Conservation (phyloP, 257 asterid genomes). For the Osmanthus fragrans region DNA sequence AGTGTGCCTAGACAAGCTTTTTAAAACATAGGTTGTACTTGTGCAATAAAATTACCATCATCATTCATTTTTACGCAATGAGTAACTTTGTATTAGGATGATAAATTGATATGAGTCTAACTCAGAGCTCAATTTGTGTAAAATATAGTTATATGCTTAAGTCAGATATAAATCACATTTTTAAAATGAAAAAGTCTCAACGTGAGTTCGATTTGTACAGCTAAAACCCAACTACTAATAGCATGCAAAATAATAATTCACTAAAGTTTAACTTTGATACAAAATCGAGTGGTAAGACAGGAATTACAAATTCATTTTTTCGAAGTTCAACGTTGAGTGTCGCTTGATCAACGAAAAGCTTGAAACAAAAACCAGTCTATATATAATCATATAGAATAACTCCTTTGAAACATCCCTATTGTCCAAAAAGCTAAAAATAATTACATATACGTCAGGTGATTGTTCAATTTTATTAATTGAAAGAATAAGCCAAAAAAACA, state of each 20-base stretch:
- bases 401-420: neutral
- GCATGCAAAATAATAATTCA: neutral
- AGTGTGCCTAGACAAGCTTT: too few species aligned
- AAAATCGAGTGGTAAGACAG: neutral
- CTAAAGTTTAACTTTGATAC: neutral
- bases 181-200: neutral
- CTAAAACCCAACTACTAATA: too few species aligned
- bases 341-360: too few species aligned
- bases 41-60: too few species aligned
- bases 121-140: neutral
- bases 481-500: slow-evolving; percentile 15
- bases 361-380: neutral
- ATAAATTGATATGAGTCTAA: neutral
- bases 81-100: neutral
- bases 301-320: too few species aligned
- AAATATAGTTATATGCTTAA: neutral
- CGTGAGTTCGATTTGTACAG: too few species aligned
- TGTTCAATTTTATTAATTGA: neutral
- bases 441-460: neutral
- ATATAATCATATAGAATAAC: neutral
- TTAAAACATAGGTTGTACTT: too few species aligned
- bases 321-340: too few species aligned
- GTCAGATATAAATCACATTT: neutral
- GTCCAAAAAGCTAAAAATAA: neutral
- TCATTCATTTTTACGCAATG: neutral